Evolutionary conservation across 148 eudicot species (phyloP), one percentile per base, ranked within the genome.

Genomic region (Fagopyrum homotropicum): DNA sequence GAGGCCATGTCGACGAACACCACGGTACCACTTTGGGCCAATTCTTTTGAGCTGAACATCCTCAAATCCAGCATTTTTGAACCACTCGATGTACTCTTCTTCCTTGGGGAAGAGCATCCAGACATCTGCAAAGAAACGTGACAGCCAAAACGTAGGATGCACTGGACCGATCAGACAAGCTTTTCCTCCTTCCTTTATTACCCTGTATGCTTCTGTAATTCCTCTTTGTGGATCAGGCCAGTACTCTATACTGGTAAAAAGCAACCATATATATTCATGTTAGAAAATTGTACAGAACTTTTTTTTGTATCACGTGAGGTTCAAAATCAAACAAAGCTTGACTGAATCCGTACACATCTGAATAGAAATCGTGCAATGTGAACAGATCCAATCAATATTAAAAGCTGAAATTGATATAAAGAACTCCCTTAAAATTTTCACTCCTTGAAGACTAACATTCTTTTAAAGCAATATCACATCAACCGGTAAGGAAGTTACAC

Each of bases 221-320:
- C 98, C 98, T 66, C 98, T 86, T 76, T 95, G 98, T 43, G 98
- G 98, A 78, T 95, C 98, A 45, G 98, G 97, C 98, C 98, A 95
- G 84, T 95, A 92, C 85, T 95, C 98, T 29, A 95, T 95, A 74
- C 98, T 91, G 83, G 61, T 48, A 44, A 47, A 22, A 35, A 35
- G 57, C 52, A 78, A 73, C 12, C 29, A 72, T 6, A 64, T 40
- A 40, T 35, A 74, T 29, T 1, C 55, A 60, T 14, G 15, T 45
- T 19, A 80, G 60, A 15, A 22, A 57, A 19, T 40, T 19, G 17
- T 57, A 57, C 63, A n/a, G n/a, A 19, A 57, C 3, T 57, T 57
- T 57, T 29, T 57, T 57, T 57, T 57, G 29, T 17, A 57, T n/a
- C 35, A 57, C 8, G n/a, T 1, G 17, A 15, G 59, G 14, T 49